Evolutionary conservation across 768 basidiomycete species (phyloP).

Genomic region (Tulasnella sp.): DNA sequence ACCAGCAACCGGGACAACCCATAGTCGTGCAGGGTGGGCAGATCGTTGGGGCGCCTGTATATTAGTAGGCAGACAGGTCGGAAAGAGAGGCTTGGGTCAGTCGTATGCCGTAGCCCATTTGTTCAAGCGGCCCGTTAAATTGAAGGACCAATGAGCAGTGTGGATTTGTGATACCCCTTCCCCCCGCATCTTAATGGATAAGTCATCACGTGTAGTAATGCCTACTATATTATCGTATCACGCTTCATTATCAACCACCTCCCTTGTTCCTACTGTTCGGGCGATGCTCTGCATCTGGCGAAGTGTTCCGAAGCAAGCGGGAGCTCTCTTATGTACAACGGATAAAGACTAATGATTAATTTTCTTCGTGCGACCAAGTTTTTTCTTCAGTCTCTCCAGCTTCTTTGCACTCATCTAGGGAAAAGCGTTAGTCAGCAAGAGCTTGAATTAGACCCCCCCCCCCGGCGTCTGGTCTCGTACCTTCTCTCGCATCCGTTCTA

Average conservation of each 20-base stretch:
- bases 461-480: slow-evolving; percentile 40
- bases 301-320: too few relatives aligned
- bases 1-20: background rate
- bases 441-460: background rate
- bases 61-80: background rate
- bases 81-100: background rate
- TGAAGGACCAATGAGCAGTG: background rate
- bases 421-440: background rate
- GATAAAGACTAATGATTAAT: slow-evolving; percentile 45
- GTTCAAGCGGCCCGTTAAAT: too few relatives aligned
- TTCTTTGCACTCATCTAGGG: slow-evolving; percentile 75
- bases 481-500: slow-evolving; percentile 50
- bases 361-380: slow-evolving; percentile 73
- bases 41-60: background rate
- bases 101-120: background rate
- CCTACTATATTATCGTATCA: background rate
- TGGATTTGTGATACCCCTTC: background rate
- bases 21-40: background rate
- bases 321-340: background rate
- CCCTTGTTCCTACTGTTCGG: background rate
- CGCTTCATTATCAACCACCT: background rate
- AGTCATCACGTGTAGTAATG: background rate
- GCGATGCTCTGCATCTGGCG: background rate
- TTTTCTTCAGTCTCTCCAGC: slow-evolving; percentile 66
- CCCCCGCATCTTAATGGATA: background rate